phyloP scores from a whole-genome alignment of 331 rosid species.

The Pyrus hybrid region DNA sequence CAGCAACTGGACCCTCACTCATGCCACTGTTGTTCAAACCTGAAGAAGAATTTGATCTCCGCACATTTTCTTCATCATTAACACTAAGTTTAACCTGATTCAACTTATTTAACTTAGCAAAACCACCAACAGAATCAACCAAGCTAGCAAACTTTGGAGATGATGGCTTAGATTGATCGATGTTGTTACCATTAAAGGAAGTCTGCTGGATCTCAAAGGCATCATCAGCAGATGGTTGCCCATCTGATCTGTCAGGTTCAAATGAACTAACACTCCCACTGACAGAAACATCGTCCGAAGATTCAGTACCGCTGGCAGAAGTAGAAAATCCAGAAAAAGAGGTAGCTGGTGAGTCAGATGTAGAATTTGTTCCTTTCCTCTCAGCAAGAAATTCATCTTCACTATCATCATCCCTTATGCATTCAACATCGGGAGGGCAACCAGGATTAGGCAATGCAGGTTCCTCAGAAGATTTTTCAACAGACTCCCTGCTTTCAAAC shows the following conservation, averaged over 20 bases:
- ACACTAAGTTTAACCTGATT: conserved; percentile 25
- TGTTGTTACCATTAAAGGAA: background rate
- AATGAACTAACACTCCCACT: conserved; percentile 54
- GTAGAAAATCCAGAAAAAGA: conserved; percentile 86
- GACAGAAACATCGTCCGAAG: conserved; percentile 70
- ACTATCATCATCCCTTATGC: conserved; percentile 26
- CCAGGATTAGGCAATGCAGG: conserved; percentile 10
- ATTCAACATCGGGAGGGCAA: conserved; percentile 23
- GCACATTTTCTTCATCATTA: conserved; percentile 24
- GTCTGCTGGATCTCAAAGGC: conserved; percentile 18
- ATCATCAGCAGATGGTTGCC: conserved; percentile 30
- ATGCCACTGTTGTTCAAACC: conserved; percentile 9
- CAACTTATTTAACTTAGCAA: conserved; percentile 28
- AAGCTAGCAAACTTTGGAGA: conserved; percentile 81
- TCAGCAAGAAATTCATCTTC: conserved; percentile 30
- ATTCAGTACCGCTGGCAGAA: conserved; percentile 39
- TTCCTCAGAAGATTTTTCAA: conserved; percentile 17
- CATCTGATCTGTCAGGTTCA: conserved; percentile 57
- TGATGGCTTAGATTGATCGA: conserved; percentile 36
- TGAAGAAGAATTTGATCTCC: conserved; percentile 22
- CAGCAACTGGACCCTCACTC: conserved; percentile 22
- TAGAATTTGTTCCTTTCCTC: conserved; percentile 27
- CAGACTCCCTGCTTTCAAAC: conserved; percentile 14
- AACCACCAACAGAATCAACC: conserved; percentile 48
- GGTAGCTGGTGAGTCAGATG: conserved; percentile 46